Conservation (phyloP, 78 protist species). For the Monocercomonoides exilis region DNA sequence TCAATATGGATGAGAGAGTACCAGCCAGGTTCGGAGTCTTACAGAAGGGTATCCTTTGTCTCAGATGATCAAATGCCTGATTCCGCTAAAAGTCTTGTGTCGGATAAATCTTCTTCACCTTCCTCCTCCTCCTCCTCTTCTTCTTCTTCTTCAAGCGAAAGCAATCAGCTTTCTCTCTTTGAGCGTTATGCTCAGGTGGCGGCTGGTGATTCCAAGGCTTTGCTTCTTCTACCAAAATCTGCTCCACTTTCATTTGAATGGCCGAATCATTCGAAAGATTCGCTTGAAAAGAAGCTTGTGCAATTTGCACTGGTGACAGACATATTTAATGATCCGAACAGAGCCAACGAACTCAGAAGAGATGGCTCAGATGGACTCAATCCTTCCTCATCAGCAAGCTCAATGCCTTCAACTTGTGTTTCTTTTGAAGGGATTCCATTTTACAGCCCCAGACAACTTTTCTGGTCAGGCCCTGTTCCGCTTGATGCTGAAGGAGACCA, state of each 20-base stretch:
- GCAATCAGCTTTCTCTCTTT: no score
- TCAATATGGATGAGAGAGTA: background rate
- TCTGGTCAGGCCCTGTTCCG: background rate
- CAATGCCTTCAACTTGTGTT: background rate
- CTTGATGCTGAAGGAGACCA: background rate
- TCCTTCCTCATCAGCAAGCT: background rate
- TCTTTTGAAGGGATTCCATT: background rate
- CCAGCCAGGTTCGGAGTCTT: background rate
- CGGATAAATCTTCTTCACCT: no score
- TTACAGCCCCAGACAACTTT: no score
- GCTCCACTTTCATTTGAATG: background rate
- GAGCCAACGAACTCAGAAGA: background rate
- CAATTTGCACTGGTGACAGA: background rate
- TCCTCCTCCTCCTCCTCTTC: no score
- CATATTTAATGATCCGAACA: no score
- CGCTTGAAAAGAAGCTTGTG: background rate
- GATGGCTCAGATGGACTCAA: background rate
- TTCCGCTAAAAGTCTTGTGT: no score
- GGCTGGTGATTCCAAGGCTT: background rate
- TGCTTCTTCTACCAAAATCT: background rate
- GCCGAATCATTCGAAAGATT: background rate
- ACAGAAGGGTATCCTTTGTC: no score
- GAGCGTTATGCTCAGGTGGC: no score
- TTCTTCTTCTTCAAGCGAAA: background rate
- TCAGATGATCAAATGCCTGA: no score